Evolutionary conservation across 1,284 basidiomycete species (phyloP).

Genomic region (Moniliophthora roreri): DNA sequence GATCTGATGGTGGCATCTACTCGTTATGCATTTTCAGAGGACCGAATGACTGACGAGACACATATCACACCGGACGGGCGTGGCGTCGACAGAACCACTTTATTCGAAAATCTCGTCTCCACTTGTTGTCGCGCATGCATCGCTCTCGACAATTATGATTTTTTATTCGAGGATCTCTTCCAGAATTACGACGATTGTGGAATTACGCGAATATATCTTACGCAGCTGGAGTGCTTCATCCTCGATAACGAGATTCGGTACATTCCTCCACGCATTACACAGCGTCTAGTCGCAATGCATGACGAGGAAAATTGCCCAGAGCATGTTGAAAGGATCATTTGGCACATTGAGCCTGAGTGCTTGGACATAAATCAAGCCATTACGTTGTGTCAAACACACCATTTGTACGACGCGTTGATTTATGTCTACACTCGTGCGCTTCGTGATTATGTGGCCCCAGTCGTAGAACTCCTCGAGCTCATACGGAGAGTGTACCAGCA

Average conservation of each 20-base stretch:
- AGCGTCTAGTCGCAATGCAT: constrained; percentile 81
- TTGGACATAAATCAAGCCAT: constrained; percentile 96
- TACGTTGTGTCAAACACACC: constrained; percentile 77
- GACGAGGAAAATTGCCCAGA: constrained; percentile 73
- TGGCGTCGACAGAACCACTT: constrained; percentile 87
- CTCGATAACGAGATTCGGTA: constrained; percentile 71
- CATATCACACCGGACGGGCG: constrained; percentile 82
- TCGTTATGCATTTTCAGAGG: constrained; percentile 91
- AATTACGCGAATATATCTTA: constrained; percentile 87
- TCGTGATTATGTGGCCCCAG: constrained; percentile 85
- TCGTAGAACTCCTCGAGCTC: constrained; percentile 82
- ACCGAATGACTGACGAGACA: constrained; percentile 88
- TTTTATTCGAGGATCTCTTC: constrained; percentile 92
- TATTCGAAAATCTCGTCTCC: constrained; percentile 88
- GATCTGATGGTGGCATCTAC: constrained; percentile 89
- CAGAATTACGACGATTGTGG: constrained; percentile 86
- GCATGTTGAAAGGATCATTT: constrained; percentile 87
- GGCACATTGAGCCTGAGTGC: constrained; percentile 91
- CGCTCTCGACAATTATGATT: constrained; percentile 77
- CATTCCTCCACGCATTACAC: constrained; percentile 86
- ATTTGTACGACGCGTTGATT: constrained; percentile 91
- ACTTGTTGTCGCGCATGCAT: constrained; percentile 84
- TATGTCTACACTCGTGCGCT: constrained; percentile 92
- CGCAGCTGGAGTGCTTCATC: constrained; percentile 83
- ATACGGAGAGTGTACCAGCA: constrained; percentile 69